Evolutionary conservation across 768 basidiomycete species (phyloP).

Genomic region (Amanita fuliginea): DNA sequence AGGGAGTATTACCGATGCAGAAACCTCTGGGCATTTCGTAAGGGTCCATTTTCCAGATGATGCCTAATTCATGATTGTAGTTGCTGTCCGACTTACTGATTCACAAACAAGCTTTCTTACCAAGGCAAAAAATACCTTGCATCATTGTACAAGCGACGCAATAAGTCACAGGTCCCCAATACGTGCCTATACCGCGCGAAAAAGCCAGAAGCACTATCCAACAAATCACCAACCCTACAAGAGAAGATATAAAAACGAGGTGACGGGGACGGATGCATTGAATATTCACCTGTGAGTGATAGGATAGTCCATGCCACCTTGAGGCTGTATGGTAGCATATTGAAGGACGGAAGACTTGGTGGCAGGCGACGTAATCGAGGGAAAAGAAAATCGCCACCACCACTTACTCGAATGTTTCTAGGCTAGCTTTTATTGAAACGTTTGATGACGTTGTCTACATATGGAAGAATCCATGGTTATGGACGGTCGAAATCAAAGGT

Average conservation of each 20-base stretch:
- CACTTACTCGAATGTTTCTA: not conserved
- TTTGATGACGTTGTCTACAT: too few species aligned
- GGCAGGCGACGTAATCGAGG: not conserved
- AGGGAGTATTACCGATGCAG: constrained; percentile 35
- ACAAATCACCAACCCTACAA: constrained; percentile 38
- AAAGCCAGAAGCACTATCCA: constrained; percentile 38
- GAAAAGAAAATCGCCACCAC: not conserved
- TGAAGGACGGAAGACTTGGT: not conserved
- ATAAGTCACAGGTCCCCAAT: constrained; percentile 41
- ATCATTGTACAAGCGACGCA: constrained; percentile 37
- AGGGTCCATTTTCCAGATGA: constrained; percentile 57
- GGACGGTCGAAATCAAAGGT: too few species aligned
- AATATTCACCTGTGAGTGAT: constrained; percentile 38
- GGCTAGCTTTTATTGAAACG: too few species aligned
- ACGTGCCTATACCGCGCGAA: constrained; percentile 27
- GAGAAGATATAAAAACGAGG: not conserved
- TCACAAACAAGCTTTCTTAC: constrained; percentile 21
- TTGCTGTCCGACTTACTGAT: not conserved
- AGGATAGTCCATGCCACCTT: constrained; percentile 50
- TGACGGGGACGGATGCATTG: not conserved
- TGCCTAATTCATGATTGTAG: constrained; percentile 25
- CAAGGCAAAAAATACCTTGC: constrained; percentile 49
- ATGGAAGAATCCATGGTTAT: too few species aligned
- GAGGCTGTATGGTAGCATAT: constrained; percentile 46
- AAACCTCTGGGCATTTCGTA: constrained; percentile 45